Evolutionary conservation across 2,329 filamentous ascomycete genomes (phyloP).

Genomic region (Aspergillus sp.): DNA sequence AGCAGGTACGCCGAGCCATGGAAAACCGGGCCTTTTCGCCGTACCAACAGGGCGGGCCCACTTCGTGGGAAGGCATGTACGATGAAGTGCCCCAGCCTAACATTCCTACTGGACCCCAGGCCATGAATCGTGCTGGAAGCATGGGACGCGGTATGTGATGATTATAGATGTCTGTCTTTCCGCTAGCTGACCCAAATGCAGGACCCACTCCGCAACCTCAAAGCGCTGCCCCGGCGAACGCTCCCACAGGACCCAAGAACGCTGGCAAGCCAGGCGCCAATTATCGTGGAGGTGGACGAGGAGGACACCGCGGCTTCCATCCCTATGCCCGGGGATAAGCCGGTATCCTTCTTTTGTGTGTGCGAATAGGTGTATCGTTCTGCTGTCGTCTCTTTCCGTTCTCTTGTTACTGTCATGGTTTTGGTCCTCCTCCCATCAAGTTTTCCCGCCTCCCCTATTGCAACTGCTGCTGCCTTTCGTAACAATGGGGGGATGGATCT

Average conservation of each 20-base stretch:
- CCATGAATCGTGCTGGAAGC: conserved; percentile 47
- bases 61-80: conserved; percentile 97
- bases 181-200: conserved; percentile 37
- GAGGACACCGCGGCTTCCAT: conserved; percentile 73
- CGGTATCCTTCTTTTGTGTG: neutral
- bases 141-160: conserved; percentile 43
- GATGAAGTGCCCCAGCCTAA: conserved; percentile 88
- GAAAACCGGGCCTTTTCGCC: conserved; percentile 45
- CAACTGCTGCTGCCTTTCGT: neutral
- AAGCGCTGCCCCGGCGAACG: conserved; percentile 69
- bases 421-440: conserved; percentile 5
- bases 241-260: conserved; percentile 95
- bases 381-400: conserved; percentile 2
- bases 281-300: conserved; percentile 85
- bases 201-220: conserved; percentile 48
- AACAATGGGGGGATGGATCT: neutral
- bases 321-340: conserved; percentile 62
- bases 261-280: conserved; percentile 88
- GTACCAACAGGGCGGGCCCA: conserved; percentile 64
- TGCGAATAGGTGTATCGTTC: neutral
- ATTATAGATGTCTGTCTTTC: neutral
- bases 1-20: conserved; percentile 59
- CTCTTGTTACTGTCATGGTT: neutral
- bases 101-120: conserved; percentile 56
- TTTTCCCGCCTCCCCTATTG: neutral